Evolutionary conservation across 2,329 filamentous ascomycete genomes (phyloP).

Genomic region (Orbilia brochopaga): DNA sequence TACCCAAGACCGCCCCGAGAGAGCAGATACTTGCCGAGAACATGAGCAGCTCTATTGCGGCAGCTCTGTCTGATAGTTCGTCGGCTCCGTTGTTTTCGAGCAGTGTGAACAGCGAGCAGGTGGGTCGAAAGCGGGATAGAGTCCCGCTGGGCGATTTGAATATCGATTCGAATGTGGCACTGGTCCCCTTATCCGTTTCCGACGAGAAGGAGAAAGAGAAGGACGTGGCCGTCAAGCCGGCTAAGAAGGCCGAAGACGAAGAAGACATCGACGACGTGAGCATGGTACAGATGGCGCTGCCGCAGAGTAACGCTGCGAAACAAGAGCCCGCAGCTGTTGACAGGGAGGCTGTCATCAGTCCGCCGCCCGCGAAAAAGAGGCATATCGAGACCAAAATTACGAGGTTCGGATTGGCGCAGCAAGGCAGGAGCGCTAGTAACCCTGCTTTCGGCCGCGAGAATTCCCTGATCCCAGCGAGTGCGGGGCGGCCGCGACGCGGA

Average conservation of each 20-base stretch:
- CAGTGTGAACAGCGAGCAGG: conserved; percentile 4
- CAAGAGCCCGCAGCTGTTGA: background rate
- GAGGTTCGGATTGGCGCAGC: conserved; percentile 24
- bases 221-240: background rate
- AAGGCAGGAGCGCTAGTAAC: conserved; percentile 28
- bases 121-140: conserved; percentile 32
- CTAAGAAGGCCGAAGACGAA: conserved; percentile 22
- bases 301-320: conserved; percentile 3
- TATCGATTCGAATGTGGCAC: conserved; percentile 30
- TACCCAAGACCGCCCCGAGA: conserved; percentile 73
- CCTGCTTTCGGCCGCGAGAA: conserved; percentile 25
- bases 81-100: background rate
- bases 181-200: conserved; percentile 11
- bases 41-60: conserved; percentile 8
- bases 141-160: conserved; percentile 26
- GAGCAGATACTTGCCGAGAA: conserved; percentile 55
- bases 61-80: conserved; percentile 11
- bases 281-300: conserved; percentile 19
- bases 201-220: conserved; percentile 27
- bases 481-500: conserved; percentile 20
- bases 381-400: conserved; percentile 19
- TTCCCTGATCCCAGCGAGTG: conserved; percentile 29
- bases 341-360: conserved; percentile 22
- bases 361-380: conserved; percentile 34
- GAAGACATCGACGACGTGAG: conserved; percentile 40